Percentiles rank a stretch among this genome's conserved stretches.
Conservation (phyloP, 768 basidiomycete species). For the Mycena pura region DNA sequence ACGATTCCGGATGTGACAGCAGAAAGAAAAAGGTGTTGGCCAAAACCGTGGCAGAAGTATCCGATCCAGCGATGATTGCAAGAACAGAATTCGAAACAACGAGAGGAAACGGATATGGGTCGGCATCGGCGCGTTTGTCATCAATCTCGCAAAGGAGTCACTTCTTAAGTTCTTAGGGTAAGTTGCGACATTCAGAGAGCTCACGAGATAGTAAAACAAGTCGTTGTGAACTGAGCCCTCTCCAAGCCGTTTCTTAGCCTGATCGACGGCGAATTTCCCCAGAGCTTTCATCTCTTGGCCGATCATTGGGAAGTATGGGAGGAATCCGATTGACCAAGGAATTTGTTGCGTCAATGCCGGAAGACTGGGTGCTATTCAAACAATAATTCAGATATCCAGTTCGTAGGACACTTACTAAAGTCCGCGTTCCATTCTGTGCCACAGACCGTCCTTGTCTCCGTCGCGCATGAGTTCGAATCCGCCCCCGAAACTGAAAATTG, state of each 20-base stretch:
- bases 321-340: neutral
- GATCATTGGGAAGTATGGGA: neutral
- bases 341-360: constrained; percentile 12
- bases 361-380: no score
- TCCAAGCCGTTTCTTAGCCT: constrained; percentile 4
- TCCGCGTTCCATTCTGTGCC: constrained; percentile 9
- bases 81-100: constrained; percentile 27
- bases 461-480: constrained; percentile 21
- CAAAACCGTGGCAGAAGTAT: constrained; percentile 52
- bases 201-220: constrained; percentile 18
- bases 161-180: no score
- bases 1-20: constrained; percentile 43
- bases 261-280: constrained; percentile 1
- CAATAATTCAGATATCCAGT: no score
- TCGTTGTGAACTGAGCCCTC: constrained; percentile 16
- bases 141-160: neutral
- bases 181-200: neutral
- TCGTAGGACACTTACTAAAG: neutral
- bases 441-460: constrained; percentile 13
- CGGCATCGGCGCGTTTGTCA: neutral
- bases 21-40: constrained; percentile 47
- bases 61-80: constrained; percentile 50
- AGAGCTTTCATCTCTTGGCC: constrained; percentile 3
- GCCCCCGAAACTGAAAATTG: constrained; percentile 8
- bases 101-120: constrained; percentile 3